Evolutionary conservation across 148 eudicot species (phyloP).

Genomic region (Polygonum maritimum): DNA sequence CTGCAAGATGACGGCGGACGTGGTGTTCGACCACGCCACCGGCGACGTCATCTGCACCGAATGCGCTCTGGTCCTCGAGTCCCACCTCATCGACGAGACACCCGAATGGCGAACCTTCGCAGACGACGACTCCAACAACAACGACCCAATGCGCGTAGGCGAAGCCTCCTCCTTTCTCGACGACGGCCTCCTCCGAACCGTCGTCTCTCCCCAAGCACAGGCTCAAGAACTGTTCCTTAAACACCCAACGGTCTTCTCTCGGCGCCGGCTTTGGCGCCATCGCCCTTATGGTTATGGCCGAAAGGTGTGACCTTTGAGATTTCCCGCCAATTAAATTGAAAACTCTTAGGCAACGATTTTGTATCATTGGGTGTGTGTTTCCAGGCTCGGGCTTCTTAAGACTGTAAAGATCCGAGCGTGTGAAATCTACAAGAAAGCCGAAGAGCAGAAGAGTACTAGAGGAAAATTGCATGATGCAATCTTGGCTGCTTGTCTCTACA

Average conservation of each 20-base stretch:
- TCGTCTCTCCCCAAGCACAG: slow-evolving; percentile 28
- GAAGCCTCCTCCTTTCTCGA: slow-evolving; percentile 28
- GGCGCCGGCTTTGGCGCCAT: slow-evolving; percentile 33
- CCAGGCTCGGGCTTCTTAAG: slow-evolving; percentile 18
- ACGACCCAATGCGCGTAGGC: slow-evolving; percentile 48
- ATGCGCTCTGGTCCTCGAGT: slow-evolving; percentile 42
- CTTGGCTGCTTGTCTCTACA: slow-evolving; percentile 46
- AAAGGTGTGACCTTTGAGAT: slow-evolving; percentile 13
- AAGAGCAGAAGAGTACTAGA: slow-evolving; percentile 33
- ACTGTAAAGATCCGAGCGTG: slow-evolving; percentile 34
- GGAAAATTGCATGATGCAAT: slow-evolving; percentile 43
- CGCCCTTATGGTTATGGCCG: slow-evolving; percentile 44
- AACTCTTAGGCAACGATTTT: no score
- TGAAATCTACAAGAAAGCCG: slow-evolving; percentile 40
- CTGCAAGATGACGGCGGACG: slow-evolving; percentile 31
- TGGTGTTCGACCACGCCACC: slow-evolving; percentile 41
- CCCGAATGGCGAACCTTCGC: slow-evolving; percentile 42
- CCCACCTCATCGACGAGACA: slow-evolving; percentile 41
- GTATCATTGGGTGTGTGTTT: no score
- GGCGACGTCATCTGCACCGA: slow-evolving; percentile 49
- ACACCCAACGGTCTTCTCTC: slow-evolving; percentile 29
- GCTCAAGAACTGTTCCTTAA: slow-evolving; percentile 18
- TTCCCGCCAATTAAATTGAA: neutral
- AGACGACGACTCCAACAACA: slow-evolving; percentile 38
- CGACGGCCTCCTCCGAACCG: slow-evolving; percentile 29